Evolutionary conservation across 1,284 basidiomycete species (phyloP), one percentile per base, ranked within the genome.

Genomic region (Inonotus obliquus): DNA sequence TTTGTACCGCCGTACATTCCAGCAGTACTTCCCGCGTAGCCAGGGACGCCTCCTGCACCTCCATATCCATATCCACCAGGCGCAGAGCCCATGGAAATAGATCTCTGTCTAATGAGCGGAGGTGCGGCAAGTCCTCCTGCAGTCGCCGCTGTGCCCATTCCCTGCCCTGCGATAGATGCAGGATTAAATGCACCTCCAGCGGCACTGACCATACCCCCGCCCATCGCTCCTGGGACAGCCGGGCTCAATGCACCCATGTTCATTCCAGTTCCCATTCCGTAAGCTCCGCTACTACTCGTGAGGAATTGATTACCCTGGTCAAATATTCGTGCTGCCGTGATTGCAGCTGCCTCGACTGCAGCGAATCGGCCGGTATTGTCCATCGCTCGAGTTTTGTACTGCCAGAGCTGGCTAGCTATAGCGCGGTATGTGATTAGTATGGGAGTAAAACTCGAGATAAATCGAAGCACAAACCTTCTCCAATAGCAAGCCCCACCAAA

Each of bases 331-430:
- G 60, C 44, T 1, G 66, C 67, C 14, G 67, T 64, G 21, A 65
- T 63, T 17, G 69, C 69, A 17, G 70, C 70, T 13, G 67, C 62
- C 56, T 72, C 70, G n/a, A 66, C 66, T 14, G 70, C 67, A 41
- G 70, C 70, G 21, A 67, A 62, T 21, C 69, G 65, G 17, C 68
- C 67, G 25, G 65, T 64, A 32, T 65, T 66, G 56, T 70, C 69
- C 1, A 47, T 32, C 19, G 60, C 64, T 3, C 68, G 67, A 2
- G 47, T 57, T n/a, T 68, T 70, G 56, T 68, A 68, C 35, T 63
- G 60, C 68, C 67, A 70, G 0, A 70, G 61, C 38, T 57, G 27
- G 23, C 63, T 57, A 21, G 64, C 63, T 64, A 54, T 56, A 23
- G 14, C 6, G 1, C 2, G 19, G 19, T 13, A 17, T 1, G 17